Evolutionary conservation across 176 grass and related monocot species (phyloP).

Genomic region (Musa schizocarpa): DNA sequence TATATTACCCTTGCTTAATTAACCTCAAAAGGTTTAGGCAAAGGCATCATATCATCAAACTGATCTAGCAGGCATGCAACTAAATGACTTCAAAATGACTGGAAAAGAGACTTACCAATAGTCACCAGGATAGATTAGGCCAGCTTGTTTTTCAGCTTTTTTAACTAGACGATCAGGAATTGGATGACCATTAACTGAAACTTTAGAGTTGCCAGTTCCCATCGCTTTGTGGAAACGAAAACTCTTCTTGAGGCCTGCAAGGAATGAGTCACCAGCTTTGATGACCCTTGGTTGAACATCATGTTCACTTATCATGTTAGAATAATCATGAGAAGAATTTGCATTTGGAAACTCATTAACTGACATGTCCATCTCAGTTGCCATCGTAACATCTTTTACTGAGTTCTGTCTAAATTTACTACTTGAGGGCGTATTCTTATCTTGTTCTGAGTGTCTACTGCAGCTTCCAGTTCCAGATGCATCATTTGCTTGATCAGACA

Average conservation of each 20-base stretch:
- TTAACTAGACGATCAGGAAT: constrained; percentile 52
- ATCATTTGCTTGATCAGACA: constrained; percentile 25
- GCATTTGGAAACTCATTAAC: constrained; percentile 38
- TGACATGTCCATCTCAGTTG: constrained; percentile 51
- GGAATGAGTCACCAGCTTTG: constrained; percentile 57
- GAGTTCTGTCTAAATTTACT: constrained; percentile 68
- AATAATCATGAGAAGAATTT: constrained; percentile 34
- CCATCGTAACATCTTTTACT: constrained; percentile 58
- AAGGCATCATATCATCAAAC: too few relatives aligned
- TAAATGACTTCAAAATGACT: not conserved
- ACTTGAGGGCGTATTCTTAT: constrained; percentile 46
- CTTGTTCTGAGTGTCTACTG: constrained; percentile 61
- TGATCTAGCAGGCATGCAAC: not conserved
- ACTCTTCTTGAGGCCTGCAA: constrained; percentile 73
- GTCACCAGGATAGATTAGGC: constrained; percentile 63
- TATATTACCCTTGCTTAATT: too few relatives aligned
- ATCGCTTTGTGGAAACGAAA: constrained; percentile 52
- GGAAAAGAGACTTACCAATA: constrained; percentile 53
- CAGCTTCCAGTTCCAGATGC: constrained; percentile 54
- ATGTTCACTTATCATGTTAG: constrained; percentile 26
- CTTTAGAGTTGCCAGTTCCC: constrained; percentile 33
- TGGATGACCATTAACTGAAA: constrained; percentile 76
- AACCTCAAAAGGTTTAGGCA: too few relatives aligned
- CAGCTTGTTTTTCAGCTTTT: constrained; percentile 82
- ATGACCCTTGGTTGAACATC: constrained; percentile 24